Base-by-base conservation (phyloP, 164 flowering plant species). In the Aristolochia californica region DNA sequence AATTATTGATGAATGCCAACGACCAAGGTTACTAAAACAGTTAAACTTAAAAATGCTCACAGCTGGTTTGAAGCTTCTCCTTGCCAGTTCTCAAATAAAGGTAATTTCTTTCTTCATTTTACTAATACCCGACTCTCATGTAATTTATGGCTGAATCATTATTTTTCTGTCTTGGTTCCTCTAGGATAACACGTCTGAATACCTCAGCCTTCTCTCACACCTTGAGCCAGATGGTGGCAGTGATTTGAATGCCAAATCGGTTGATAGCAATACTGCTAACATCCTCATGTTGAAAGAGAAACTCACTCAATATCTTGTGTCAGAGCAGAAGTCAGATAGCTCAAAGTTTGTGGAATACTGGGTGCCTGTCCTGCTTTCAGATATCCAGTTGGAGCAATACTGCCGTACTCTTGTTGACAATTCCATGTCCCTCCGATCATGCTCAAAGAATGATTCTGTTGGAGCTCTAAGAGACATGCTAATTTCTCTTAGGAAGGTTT, bases 301-400 rank as follows among this genome's bases (percentile, higher is more conserved):
- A 51, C 63, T 84, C 40, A 62, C 74, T 22, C 67, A 48, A 5
- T 70, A 67, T 57, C 57, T 72, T 72, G 81, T 67, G 48, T 70
- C 68, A 68, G 80, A 68, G 43, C 66, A 69, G 66, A 82, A 73
- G 64, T 55, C 75, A 13, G 86, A 73, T 34, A 68, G 76, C 27
- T 77, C 83, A 48, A 80, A 74, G 62, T 83, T 86, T 77, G 58
- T 66, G 7, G 99, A 94, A 72, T 84, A 83, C 52, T 90, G 97
- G 99, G 85, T 90, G 60, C 99, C 99, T 50, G 84, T 74, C 43
- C 72, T 56, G 66, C 68, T 94, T 49, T 86, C 97, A 25, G 68
- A 76, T 68, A 62, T 82, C 53, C 99, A 90, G 68, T 88, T 94
- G 55, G 99, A 94, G 78, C 91, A 76, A 62, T 94, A 94, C 65